phyloP scores from a whole-genome alignment of 345 rosid species.

The Laguncularia racemosa region DNA sequence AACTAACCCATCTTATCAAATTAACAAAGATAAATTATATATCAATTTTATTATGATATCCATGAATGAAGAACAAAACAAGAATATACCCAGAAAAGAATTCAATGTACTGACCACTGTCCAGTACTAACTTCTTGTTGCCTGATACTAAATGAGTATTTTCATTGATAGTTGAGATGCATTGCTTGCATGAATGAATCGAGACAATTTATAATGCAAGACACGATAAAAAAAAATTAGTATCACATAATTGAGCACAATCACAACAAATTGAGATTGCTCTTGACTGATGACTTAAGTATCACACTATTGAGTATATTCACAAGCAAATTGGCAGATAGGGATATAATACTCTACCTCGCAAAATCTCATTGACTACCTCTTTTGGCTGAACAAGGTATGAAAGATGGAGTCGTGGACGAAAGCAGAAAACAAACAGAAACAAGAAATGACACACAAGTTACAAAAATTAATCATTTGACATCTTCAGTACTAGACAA shows the following conservation, averaged over 20 bases:
- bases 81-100: too few species aligned
- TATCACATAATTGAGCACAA: too few species aligned
- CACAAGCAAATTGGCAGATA: constrained; percentile 10
- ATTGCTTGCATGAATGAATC: constrained; percentile 46
- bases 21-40: too few species aligned
- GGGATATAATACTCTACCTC: constrained; percentile 9
- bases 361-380: constrained; percentile 16
- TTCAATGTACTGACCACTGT: too few species aligned
- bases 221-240: too few species aligned
- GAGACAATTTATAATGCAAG: background rate
- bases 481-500: background rate
- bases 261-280: too few species aligned
- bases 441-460: constrained; percentile 4
- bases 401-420: constrained; percentile 11
- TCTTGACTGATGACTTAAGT: background rate
- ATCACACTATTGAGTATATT: background rate
- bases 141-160: constrained; percentile 16
- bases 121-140: background rate
- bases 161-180: constrained; percentile 57
- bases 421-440: constrained; percentile 10
- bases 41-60: too few species aligned
- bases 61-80: too few species aligned
- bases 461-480: background rate
- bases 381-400: constrained; percentile 14
- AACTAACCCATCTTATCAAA: too few species aligned